Evolutionary conservation across 495 filamentous ascomycete species (phyloP), one percentile per base, ranked within the genome.

Genomic region (Alectoria sarmentosa): DNA sequence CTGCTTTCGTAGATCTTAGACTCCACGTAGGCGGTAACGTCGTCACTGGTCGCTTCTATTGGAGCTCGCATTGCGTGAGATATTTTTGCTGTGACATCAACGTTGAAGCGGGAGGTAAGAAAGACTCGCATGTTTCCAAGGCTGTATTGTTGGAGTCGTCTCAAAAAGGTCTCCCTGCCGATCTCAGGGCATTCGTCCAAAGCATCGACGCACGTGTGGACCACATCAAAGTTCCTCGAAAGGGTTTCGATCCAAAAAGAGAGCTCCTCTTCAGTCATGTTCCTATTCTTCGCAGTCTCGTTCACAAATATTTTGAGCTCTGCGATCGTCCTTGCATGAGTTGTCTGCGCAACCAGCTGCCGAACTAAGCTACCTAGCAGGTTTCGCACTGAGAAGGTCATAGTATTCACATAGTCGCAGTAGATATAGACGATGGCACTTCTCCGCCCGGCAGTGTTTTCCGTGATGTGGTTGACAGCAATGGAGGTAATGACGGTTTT

Each of bases 161-260:
- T 14, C 34, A 74, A 57, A 14, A 73, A 65, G 15, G 39, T 58
- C 21, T 58, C 58, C 30, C 65, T 66, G 44, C 26, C 63, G 26
- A 44, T 60, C 39, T 71, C 65, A n/a, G 44, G 36, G 38, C 67
- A 75, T 67, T 75, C 74, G 46, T 76, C 73, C 0, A 76, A 66
- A 26, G 63, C 63, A 23, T 65, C 63, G 17, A 61, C 48, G 42
- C 49, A 65, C 21, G 30, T 54, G 19, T 52, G 61, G 36, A 65
- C 57, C 38, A 30, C 11, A 4, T 54, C 34, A 30, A 65, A 55
- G 21, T 42, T 37, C 42, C 23, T 41, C 8, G 49, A 55, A 30
- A 42, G 23, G 14, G 32, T 60, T 19, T 44, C 37, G 17, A 44
- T 49, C 58, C 58, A 60, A 6, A 26, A 37, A 26, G 57, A 52